Evolutionary conservation across 768 basidiomycete species (phyloP).

Genomic region (Solioccasus polychromus): DNA sequence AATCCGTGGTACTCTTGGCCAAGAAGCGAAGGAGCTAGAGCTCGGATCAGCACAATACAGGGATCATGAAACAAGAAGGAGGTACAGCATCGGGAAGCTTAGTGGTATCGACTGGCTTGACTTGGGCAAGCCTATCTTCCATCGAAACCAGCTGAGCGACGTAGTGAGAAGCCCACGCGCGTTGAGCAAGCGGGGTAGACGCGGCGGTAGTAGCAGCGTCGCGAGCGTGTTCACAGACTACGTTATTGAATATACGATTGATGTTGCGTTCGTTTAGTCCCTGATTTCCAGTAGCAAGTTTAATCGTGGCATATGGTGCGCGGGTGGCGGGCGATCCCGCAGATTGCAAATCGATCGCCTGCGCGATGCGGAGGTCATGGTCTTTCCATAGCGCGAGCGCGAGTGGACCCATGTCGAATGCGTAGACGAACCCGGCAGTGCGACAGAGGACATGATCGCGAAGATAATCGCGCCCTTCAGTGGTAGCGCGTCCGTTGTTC

Average conservation of each 20-base stretch:
- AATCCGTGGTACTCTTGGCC: constrained; percentile 23
- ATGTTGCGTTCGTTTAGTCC: constrained; percentile 19
- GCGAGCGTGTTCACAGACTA: constrained; percentile 1
- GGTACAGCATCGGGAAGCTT: constrained; percentile 22
- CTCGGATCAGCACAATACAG: not conserved
- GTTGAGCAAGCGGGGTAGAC: constrained; percentile 23
- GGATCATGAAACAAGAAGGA: not conserved
- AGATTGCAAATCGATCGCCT: constrained; percentile 31
- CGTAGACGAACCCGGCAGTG: constrained; percentile 26
- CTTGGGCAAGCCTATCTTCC: constrained; percentile 19
- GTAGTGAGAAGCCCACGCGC: constrained; percentile 33
- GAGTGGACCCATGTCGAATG: constrained; percentile 29
- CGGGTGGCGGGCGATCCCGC: constrained; percentile 15
- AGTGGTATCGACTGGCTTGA: constrained; percentile 26
- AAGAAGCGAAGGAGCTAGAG: constrained; percentile 26
- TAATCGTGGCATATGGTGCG: constrained; percentile 18
- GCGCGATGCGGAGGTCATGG: constrained; percentile 32
- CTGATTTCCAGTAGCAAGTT: constrained; percentile 8
- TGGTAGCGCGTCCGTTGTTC: constrained; percentile 33
- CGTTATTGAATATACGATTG: constrained; percentile 5
- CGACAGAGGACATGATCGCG: constrained; percentile 30
- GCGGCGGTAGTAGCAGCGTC: not conserved
- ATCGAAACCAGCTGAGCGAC: constrained; percentile 22
- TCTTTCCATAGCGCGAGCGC: constrained; percentile 31
- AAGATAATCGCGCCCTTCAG: constrained; percentile 25